Evolutionary conservation across 192 early-diverging fungal species (phyloP).

Genomic region (Umbelopsis sp.): DNA sequence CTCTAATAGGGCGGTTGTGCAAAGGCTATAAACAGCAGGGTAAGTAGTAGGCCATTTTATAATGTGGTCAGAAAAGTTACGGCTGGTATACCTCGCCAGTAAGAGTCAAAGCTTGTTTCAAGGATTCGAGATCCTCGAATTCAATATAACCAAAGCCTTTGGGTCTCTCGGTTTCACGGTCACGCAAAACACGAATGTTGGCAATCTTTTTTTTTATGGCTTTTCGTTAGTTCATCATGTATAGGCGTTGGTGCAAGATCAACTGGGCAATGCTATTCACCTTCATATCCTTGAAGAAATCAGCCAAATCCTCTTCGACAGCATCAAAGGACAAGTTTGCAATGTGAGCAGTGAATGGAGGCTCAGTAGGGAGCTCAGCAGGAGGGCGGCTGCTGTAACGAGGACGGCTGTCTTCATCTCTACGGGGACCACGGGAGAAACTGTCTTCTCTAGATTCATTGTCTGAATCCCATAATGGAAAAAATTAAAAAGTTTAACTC

Average conservation of each 20-base stretch:
- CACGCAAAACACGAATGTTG: constrained; percentile 79
- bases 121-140: constrained; percentile 83
- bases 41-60: background rate
- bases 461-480: constrained; percentile 19
- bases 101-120: constrained; percentile 76
- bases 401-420: constrained; percentile 37
- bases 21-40: constrained; percentile 48
- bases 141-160: constrained; percentile 98
- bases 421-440: constrained; percentile 38
- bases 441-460: constrained; percentile 34
- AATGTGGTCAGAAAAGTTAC: background rate
- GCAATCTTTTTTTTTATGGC: constrained; percentile 53
- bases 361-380: constrained; percentile 73
- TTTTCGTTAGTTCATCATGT: constrained; percentile 18
- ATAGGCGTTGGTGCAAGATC: background rate
- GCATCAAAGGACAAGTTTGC: constrained; percentile 90
- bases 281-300: constrained; percentile 71
- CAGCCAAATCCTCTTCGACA: constrained; percentile 72
- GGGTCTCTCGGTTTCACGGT: constrained; percentile 74
- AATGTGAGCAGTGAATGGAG: constrained; percentile 89
- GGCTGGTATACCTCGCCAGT: constrained; percentile 48
- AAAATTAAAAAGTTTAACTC: constrained; percentile 7
- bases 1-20: constrained; percentile 70
- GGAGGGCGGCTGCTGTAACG: constrained; percentile 40
- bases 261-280: constrained; percentile 39